These are phyloP conservation scores for Meyerozyma sp. DNA, from an alignment of 1,139 yeast genomes.

Conservation along the genomic window DNA sequence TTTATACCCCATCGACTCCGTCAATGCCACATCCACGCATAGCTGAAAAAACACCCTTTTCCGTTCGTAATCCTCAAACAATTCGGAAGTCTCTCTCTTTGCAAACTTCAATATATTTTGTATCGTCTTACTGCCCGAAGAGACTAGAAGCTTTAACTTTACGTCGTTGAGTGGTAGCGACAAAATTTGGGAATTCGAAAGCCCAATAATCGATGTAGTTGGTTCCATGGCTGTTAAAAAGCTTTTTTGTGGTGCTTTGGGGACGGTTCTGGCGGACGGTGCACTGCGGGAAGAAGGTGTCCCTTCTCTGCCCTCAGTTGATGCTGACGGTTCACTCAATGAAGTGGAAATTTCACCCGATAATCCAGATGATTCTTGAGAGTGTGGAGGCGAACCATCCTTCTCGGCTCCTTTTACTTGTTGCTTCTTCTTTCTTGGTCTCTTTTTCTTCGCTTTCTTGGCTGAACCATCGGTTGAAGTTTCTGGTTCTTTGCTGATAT, in stretches of 20 bases:
- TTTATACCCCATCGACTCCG: constrained; percentile 34
- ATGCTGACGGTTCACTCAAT: background rate
- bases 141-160: constrained; percentile 33
- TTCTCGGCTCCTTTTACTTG: background rate
- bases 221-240: constrained; percentile 29
- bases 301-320: background rate
- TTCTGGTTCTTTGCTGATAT: constrained; percentile 2
- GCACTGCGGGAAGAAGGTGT: background rate
- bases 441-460: constrained; percentile 2
- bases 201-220: constrained; percentile 36
- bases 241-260: constrained; percentile 1
- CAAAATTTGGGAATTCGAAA: constrained; percentile 33
- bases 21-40: constrained; percentile 35
- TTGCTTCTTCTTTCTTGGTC: constrained; percentile 1
- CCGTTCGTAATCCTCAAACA: constrained; percentile 22
- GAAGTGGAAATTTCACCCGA: background rate
- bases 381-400: background rate
- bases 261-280: background rate
- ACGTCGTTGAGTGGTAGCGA: constrained; percentile 32
- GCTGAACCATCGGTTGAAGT: background rate
- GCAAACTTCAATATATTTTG: constrained; percentile 25
- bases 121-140: constrained; percentile 28
- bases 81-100: constrained; percentile 19
- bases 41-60: constrained; percentile 24
- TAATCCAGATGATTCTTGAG: background rate